Evolutionary conservation across 345 rosid species (phyloP).

Genomic region (Leavenworthia alabamica): DNA sequence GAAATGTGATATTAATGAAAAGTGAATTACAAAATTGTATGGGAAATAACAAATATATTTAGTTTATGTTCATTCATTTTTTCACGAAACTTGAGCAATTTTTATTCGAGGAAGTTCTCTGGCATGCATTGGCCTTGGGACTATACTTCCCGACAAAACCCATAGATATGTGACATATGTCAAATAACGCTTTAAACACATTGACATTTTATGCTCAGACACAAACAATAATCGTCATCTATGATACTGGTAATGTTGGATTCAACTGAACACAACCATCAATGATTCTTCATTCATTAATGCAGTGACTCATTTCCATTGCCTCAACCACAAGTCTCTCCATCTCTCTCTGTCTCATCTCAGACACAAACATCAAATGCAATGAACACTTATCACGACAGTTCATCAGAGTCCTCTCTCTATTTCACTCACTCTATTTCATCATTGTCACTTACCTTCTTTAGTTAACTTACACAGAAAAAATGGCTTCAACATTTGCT

Average conservation of each 20-base stretch:
- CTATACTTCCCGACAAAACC: conserved; percentile 6
- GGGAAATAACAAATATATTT: neutral
- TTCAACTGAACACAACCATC: conserved; percentile 2
- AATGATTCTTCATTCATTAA: conserved; percentile 5
- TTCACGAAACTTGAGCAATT: neutral
- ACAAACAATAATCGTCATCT: neutral
- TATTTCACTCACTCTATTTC: neutral
- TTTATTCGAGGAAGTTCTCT: conserved; percentile 1
- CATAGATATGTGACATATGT: conserved; percentile 1
- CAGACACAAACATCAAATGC: conserved; percentile 11
- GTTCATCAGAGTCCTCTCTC: neutral
- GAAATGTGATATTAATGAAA: neutral
- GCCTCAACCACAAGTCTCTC: conserved; percentile 3
- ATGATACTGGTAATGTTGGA: neutral
- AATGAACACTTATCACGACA: neutral
- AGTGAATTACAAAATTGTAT: neutral
- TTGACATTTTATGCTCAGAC: neutral
- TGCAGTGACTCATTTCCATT: conserved; percentile 8
- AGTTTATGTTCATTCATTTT: neutral
- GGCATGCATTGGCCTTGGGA: conserved; percentile 18
- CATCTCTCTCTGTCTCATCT: neutral
- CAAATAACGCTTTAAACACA: neutral
- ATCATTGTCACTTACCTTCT: conserved; percentile 2
- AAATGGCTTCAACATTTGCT: conserved; percentile 5
- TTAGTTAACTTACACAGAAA: neutral